Conservation (phyloP, 768 basidiomycete genomes). For the Sporobolomyces roseus region DNA sequence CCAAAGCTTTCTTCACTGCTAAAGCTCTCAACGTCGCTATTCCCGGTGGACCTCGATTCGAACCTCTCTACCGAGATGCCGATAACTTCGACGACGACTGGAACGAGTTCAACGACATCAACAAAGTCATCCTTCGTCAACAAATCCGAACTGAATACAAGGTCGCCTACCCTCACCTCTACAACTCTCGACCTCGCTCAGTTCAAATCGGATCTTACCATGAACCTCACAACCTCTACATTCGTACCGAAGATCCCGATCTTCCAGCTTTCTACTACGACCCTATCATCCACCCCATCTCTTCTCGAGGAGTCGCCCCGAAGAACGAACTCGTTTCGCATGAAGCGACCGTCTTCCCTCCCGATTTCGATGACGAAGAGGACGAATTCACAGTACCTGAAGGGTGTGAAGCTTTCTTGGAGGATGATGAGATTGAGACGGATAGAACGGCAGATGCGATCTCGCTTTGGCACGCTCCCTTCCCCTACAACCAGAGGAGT, state of each 20-base stretch:
- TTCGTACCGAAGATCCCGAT: slow-evolving; percentile 98
- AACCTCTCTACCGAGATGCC: slow-evolving; percentile 92
- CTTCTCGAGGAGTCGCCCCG: slow-evolving; percentile 75
- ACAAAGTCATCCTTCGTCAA: slow-evolving; percentile 98
- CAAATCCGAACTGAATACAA: slow-evolving; percentile 99
- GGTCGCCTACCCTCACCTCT: slow-evolving; percentile 96
- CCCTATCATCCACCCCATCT: slow-evolving; percentile 95
- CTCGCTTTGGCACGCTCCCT: slow-evolving; percentile 96
- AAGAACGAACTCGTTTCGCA: slow-evolving; percentile 75
- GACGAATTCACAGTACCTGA: slow-evolving; percentile 87
- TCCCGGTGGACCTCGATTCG: slow-evolving; percentile 97
- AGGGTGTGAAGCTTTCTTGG: slow-evolving; percentile 72
- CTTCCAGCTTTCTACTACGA: slow-evolving; percentile 99
- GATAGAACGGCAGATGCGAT: slow-evolving; percentile 94
- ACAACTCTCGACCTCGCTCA: slow-evolving; percentile 94
- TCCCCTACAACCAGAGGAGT: slow-evolving; percentile 86
- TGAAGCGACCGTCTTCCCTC: slow-evolving; percentile 89
- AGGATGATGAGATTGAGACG: slow-evolving; percentile 61
- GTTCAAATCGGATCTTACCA: slow-evolving; percentile 91
- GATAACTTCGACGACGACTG: slow-evolving; percentile 91
- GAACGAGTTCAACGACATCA: slow-evolving; percentile 86
- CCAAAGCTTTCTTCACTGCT: slow-evolving; percentile 95
- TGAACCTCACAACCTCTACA: slow-evolving; percentile 92
- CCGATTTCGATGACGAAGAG: slow-evolving; percentile 65
- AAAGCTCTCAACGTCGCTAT: slow-evolving; percentile 96